Evolutionary conservation across 139 green algal species (phyloP).

Genomic region (Volvox africanus): DNA sequence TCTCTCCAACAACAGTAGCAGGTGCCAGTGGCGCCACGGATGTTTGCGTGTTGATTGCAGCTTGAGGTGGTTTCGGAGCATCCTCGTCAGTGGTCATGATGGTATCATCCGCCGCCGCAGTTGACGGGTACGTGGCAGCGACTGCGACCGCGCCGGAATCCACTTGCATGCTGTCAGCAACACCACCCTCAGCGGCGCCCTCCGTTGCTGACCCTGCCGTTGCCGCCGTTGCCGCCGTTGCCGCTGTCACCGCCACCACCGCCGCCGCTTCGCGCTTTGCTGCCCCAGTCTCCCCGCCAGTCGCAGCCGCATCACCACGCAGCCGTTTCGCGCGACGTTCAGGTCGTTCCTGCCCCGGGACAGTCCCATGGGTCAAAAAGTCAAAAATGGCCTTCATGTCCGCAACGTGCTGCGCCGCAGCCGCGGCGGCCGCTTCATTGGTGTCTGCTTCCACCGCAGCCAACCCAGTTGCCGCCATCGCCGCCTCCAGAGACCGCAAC

Average conservation of each 20-base stretch:
- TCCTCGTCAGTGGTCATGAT: not conserved
- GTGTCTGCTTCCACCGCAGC: not conserved
- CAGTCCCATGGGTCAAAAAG: conserved; percentile 38
- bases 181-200: not conserved
- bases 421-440: not conserved
- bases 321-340: not conserved
- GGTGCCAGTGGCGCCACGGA: not conserved
- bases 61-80: not conserved
- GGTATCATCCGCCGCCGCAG: not conserved
- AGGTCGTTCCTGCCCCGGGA: not conserved
- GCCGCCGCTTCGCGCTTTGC: not conserved
- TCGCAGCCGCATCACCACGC: not conserved
- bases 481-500: not conserved
- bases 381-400: conserved; percentile 45
- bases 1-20: not conserved
- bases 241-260: not conserved
- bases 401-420: not conserved
- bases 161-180: not conserved
- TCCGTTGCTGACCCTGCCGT: not conserved
- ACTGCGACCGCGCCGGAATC: not conserved
- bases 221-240: not conserved
- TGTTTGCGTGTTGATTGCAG: not conserved
- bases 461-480: not conserved
- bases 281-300: too few relatives aligned
- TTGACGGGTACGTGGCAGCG: not conserved